Evolutionary conservation across 176 grass and related monocot genomes (phyloP), one percentile per base, ranked within the genome.

Genomic region (Echinochloa phyllopogon): DNA sequence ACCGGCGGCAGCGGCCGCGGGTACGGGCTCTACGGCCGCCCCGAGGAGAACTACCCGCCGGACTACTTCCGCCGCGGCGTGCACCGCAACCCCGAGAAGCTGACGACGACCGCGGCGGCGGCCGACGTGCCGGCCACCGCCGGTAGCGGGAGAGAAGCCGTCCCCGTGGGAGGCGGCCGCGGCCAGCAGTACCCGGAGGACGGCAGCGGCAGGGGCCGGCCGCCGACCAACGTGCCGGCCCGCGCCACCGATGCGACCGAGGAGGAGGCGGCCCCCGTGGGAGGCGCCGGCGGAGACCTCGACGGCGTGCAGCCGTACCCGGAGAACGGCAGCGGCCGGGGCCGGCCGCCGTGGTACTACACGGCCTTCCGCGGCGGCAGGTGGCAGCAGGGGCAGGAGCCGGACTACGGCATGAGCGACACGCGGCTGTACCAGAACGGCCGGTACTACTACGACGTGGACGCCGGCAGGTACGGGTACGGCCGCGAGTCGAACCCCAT

Each of bases 391-490:
- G 39, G 40, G 27, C 37, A 59, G 47, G 41, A 23, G 42, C 64
- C 7, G 52, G 52, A 59, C 88, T 86, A 78, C 84, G 88, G 84
- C 66, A 90, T 90, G 88, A 90, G 84, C 79, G 88, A 90, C 88
- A 86, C 88, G 58, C 78, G 84, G 88, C 33, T 79, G 79, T 83
- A 87, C 88, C 74, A 90, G 88, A 90, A 83, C 80, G 88, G 84
- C 17, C 88, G 84, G 11, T 90, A 90, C 80, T 83, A 83, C 84
- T 79, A 90, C 84, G 79, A 90, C 74, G 84, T 87, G 79, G 67
- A 83, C 58, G 77, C 74, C 67, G 80, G 75, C 79, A 74, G 72
- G 84, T 90, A 90, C 74, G 80, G 88, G 17, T 90, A 87, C 79
- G 88, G 79, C n/a, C 21, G 38, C 74, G 88, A 87, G 84, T 90